phyloP scores from a whole-genome alignment of 441 rosid species.

The Populus hybrid region DNA sequence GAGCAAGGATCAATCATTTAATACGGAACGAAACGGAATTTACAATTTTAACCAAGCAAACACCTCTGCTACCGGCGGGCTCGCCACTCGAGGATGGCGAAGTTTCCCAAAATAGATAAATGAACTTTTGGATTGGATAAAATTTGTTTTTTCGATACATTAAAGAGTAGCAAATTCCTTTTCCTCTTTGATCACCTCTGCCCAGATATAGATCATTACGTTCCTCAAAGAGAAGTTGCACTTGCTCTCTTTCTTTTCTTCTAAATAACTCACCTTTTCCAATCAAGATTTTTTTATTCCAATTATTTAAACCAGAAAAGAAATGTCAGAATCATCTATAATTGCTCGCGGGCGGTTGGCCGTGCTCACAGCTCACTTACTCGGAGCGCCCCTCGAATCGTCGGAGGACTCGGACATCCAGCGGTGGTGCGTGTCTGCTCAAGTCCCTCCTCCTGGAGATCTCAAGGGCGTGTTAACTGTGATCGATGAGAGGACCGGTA shows the following conservation, averaged over 20 bases:
- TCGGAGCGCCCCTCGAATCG: slow-evolving; percentile 21
- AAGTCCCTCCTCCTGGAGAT: slow-evolving; percentile 43
- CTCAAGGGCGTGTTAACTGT: slow-evolving; percentile 58
- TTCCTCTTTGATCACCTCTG: not conserved
- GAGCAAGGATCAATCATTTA: too few species aligned
- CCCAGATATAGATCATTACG: not conserved
- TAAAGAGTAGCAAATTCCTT: not conserved
- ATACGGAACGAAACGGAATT: not conserved
- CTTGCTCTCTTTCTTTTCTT: not conserved
- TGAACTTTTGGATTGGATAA: not conserved
- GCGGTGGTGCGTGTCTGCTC: slow-evolving; percentile 54
- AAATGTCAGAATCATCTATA: slow-evolving; percentile 7
- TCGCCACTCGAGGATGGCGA: not conserved
- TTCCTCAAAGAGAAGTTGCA: not conserved
- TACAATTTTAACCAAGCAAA: not conserved
- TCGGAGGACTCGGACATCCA: slow-evolving; percentile 26
- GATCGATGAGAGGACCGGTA: slow-evolving; percentile 76
- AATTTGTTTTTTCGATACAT: not conserved
- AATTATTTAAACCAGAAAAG: not conserved
- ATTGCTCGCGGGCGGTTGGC: slow-evolving; percentile 61
- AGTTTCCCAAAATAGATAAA: not conserved
- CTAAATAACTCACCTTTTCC: not conserved
- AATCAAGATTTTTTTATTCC: not conserved
- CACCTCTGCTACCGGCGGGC: not conserved
- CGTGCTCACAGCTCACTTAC: slow-evolving; percentile 64